Percentiles rank a stretch among this genome's conserved stretches.
Evolutionary conservation across 148 eudicot genomes (phyloP).

Genomic region (Chenopodium suecicum): DNA sequence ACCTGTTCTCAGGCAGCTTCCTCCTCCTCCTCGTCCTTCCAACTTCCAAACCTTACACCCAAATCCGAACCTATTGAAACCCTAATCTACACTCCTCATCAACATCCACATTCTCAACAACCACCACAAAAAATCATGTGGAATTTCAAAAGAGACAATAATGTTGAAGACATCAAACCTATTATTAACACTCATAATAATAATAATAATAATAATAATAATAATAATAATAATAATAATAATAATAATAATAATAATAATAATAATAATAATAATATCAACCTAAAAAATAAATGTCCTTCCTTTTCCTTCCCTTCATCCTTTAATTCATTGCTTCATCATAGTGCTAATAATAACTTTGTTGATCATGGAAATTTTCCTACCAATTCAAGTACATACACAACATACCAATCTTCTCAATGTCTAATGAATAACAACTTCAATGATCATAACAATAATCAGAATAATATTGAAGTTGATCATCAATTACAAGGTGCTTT

Average conservation of each 20-base stretch:
- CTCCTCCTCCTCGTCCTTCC: conserved; percentile 8
- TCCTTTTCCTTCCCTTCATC: conserved; percentile 18
- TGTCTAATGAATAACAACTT: not conserved
- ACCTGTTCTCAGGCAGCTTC: conserved; percentile 27
- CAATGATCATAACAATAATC: not conserved
- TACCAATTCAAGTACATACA: not conserved
- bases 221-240: not conserved
- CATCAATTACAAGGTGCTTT: not conserved
- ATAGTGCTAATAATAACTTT: not conserved
- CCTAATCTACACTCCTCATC: conserved; percentile 6
- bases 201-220: not conserved
- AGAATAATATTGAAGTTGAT: not conserved
- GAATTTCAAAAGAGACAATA: conserved; percentile 17
- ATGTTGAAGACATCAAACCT: conserved; percentile 22
- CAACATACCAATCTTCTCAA: not conserved
- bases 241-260: not conserved
- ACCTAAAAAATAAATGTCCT: not conserved
- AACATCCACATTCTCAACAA: not conserved
- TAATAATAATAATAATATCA: not conserved
- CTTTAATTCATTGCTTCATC: not conserved
- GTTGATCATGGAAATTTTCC: not conserved
- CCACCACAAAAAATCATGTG: conserved; percentile 15
- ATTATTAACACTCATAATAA: not conserved
- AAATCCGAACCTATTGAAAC: conserved; percentile 21
- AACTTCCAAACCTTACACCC: conserved; percentile 1